Evolutionary conservation across 2,329 filamentous ascomycete species (phyloP), one percentile per base, ranked within the genome.

Genomic region (Beauveria caledonica): DNA sequence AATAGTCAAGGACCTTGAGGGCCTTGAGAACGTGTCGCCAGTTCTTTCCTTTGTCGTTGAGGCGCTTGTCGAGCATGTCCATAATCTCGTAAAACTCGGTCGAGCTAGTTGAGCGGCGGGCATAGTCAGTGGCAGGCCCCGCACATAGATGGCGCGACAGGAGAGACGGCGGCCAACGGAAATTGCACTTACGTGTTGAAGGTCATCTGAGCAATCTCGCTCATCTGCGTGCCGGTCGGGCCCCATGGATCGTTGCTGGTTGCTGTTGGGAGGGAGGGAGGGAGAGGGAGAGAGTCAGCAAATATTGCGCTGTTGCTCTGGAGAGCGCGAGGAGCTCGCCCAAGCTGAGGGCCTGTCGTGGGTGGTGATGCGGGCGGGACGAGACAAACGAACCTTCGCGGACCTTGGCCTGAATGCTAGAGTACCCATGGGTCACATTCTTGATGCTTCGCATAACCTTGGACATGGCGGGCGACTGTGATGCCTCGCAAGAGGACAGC

Each of bases 171-270:
- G 54, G 40, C 23, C 54, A 44, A 54, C 29, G 48, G 25, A 60
- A 29, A 25, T 3, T 25, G 21, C 5, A 76, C 88, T 70, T 86
- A 97, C 93, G 90, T 95, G 78, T 95, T 96, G 79, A 92, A 99
- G 55, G 94, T 97, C 81, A 97, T 87, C 74, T 94, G 90, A 74
- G 94, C 92, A 72, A 99, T 97, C 77, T 99, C 94, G 76, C 89
- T 90, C 94, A 99, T 97, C 74, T 99, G 93, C 62, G 92, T 96
- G 63, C 94, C 94, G 48, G 93, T 96, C 57, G 94, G 94, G 66
- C 94, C 94, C 94, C 94, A 99, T 78, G 92, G 90, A 72, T 97
- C 94, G 74, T 99, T 99, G 78, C 92, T 97, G 64, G 94, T 99
- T 64, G 94, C 94, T 97, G 72, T 63, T 66, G n/a, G 60, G 25